Percentiles rank a stretch among this genome's conserved stretches.
These are phyloP conservation scores for Persicaria tinctoria DNA, from an alignment of 148 eudicot species.

Conservation along the genomic window DNA sequence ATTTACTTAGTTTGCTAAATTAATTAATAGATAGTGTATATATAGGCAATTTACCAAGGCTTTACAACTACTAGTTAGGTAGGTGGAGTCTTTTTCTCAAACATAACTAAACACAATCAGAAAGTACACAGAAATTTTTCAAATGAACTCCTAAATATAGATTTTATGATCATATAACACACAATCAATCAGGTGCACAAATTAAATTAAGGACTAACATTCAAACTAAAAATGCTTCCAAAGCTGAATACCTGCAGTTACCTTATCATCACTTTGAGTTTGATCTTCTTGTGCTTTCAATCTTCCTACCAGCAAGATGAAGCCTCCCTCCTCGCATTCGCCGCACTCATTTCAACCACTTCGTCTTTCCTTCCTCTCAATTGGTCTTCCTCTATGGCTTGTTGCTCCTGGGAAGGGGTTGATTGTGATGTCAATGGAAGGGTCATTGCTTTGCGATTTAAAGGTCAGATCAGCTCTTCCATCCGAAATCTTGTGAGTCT, in stretches of 20 bases:
- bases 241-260: background rate
- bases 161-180: no score
- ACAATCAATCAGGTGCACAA: no score
- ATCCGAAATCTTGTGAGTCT: slow-evolving; percentile 42
- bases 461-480: slow-evolving; percentile 36
- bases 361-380: slow-evolving; percentile 24
- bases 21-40: no score
- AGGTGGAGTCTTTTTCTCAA: no score
- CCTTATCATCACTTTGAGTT: background rate
- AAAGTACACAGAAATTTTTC: no score
- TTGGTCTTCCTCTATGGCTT: slow-evolving; percentile 44
- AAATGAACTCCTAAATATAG: no score
- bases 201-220: no score
- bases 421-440: slow-evolving; percentile 37
- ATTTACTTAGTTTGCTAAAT: no score
- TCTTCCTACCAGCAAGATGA: slow-evolving; percentile 5
- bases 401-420: slow-evolving; percentile 79
- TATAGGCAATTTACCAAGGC: no score
- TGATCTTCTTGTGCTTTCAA: background rate
- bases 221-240: background rate
- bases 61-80: no score
- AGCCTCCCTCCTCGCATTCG: slow-evolving; percentile 4
- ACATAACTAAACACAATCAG: no score
- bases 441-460: slow-evolving; percentile 34
- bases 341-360: background rate